phyloP scores from a whole-genome alignment of 495 filamentous ascomycete species.

The Hypoxylon crocopeplum region DNA sequence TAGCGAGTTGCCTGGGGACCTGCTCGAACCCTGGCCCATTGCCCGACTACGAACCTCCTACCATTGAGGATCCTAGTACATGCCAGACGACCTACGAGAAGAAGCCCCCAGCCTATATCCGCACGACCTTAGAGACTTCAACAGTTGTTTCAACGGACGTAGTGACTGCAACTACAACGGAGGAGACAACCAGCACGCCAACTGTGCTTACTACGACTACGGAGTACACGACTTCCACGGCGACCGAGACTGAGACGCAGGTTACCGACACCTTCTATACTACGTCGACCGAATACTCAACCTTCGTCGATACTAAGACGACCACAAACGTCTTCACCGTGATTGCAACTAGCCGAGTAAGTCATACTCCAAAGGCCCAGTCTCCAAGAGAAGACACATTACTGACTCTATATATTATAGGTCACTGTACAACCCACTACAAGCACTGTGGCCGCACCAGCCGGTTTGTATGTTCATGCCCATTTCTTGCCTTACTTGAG shows the following conservation, averaged over 20 bases:
- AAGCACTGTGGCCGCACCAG: background rate
- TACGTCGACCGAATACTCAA: slow-evolving; percentile 17
- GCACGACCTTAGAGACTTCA: slow-evolving; percentile 5
- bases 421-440: background rate
- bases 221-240: slow-evolving; percentile 1
- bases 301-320: background rate
- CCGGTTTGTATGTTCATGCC: background rate
- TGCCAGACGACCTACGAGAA: slow-evolving; percentile 13
- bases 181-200: slow-evolving; percentile 2
- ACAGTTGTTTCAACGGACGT: background rate
- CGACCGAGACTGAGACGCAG: slow-evolving; percentile 1
- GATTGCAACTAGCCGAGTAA: background rate
- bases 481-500: background rate
- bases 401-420: background rate
- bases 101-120: slow-evolving; percentile 13
- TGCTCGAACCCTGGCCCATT: slow-evolving; percentile 3
- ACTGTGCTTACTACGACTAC: slow-evolving; percentile 12
- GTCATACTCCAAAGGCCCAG: background rate
- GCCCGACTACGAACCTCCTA: background rate
- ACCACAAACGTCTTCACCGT: background rate
- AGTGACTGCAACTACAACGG: slow-evolving; percentile 7
- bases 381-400: background rate
- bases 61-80: slow-evolving; percentile 8
- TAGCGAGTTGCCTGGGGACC: slow-evolving; percentile 9
- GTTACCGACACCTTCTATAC: slow-evolving; percentile 12